Base-by-base conservation (phyloP, 106 monocot genomes). In the Alisma plantagoaquatica region DNA sequence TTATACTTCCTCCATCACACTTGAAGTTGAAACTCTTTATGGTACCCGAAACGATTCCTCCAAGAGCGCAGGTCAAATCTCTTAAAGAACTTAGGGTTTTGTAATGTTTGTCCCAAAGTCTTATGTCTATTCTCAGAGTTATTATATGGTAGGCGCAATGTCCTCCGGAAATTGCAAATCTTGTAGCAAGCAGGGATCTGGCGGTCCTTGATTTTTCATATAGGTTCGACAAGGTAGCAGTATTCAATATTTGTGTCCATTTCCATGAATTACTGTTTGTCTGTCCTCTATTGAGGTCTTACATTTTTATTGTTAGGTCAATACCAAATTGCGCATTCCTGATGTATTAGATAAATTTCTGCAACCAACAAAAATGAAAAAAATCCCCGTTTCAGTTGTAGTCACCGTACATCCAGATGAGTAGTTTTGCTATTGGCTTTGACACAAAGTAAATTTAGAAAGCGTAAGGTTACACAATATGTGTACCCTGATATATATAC, bases 181-280 rank as follows among this genome's bases (percentile, higher is more conserved):
- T 98, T 64, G 58, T 66, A 67, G 81, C 89, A 41, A 98, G 96
- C 63, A 78, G 89, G 58, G 96, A 98, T 70, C 61, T 81, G 41
- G 78, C 89, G 23, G 88, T 90, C 63, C 84, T 98, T 65, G 96
- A 98, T 71, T 82, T 98, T 67, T 76, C 82, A 3, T 98, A 90
- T 64, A 79, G 59, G 47, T 98, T 79, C 73, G 89, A 71, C 61
- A 76, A 68, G 53, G n/a, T 74, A 10, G 15, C 61, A 72, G 88
- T 96, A 63, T 38, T 6, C 14, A 14, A 38, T 6, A 6, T 38
- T 6, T 7, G 9, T 7, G 14, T 7, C 14, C 6, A 7, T 38
- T 6, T 38, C 35, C 9, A 2, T 2, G 3, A 20, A 14, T 4
- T 45, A 18, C 11, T 9, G 27, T 28, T 14, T 60, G 23, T 17